Evolutionary conservation across 108 stramenopile genomes (phyloP).

Genomic region (Mayamaea pseudoterrestris): DNA sequence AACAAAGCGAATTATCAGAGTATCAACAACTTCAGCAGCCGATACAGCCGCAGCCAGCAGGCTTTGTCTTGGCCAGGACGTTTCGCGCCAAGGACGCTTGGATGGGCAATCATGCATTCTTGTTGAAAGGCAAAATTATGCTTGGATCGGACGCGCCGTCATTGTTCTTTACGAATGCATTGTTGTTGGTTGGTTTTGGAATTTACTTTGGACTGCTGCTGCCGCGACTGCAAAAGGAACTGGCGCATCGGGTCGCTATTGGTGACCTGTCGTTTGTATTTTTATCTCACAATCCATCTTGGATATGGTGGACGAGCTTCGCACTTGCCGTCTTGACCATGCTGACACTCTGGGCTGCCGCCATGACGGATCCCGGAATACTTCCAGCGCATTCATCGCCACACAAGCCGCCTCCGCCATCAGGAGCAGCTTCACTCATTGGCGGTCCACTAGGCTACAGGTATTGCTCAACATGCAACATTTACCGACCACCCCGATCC

Average conservation of each 20-base stretch:
- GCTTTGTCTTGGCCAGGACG: slow-evolving; percentile 29
- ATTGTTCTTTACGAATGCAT: slow-evolving; percentile 61
- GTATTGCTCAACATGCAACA: slow-evolving; percentile 81
- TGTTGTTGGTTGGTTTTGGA: slow-evolving; percentile 33
- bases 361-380: slow-evolving; percentile 78
- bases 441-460: slow-evolving; percentile 22
- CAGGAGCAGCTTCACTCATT: slow-evolving; percentile 24
- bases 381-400: slow-evolving; percentile 59
- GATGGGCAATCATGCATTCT: slow-evolving; percentile 82
- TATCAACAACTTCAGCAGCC: no score
- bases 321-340: slow-evolving; percentile 21
- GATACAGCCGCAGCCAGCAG: slow-evolving; percentile 1
- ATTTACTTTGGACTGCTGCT: slow-evolving; percentile 34
- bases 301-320: slow-evolving; percentile 24
- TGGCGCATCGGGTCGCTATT: slow-evolving; percentile 2
- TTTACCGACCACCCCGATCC: slow-evolving; percentile 77
- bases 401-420: slow-evolving; percentile 42
- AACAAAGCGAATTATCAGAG: no score
- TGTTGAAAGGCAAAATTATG: slow-evolving; percentile 79
- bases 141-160: slow-evolving; percentile 68
- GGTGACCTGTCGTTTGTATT: not conserved
- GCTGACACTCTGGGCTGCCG: slow-evolving; percentile 54
- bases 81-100: slow-evolving; percentile 67
- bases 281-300: not conserved
- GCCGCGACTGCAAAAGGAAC: no score